Percentiles rank a stretch among this genome's conserved stretches.
phyloP scores from a whole-genome alignment of 78 protist genomes.

The Dictyostelium purpureum region DNA sequence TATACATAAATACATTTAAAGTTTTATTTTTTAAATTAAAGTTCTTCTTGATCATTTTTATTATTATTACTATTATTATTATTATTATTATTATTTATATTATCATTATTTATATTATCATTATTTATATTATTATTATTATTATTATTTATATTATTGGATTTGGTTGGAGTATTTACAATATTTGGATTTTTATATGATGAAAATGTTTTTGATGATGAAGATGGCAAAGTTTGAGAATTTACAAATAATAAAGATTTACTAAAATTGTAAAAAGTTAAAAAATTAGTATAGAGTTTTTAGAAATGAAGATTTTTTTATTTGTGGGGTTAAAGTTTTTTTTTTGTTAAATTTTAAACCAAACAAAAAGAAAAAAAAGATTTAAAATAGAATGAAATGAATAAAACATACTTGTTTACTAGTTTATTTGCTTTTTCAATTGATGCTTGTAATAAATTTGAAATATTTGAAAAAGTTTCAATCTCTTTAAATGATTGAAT shows the following conservation, averaged over 20 bases:
- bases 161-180: neutral
- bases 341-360: neutral
- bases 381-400: too few species aligned
- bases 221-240: slow-evolving; percentile 8
- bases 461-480: slow-evolving; percentile 46
- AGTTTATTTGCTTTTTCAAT: slow-evolving; percentile 52
- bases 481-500: slow-evolving; percentile 31
- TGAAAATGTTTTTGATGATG: slow-evolving; percentile 46
- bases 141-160: neutral
- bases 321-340: too few species aligned
- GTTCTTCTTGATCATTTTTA: neutral
- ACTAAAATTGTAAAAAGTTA: neutral
- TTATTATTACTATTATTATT: neutral
- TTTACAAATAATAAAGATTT: slow-evolving; percentile 59
- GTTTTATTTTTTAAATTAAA: neutral
- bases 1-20: neutral
- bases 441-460: neutral
- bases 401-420: slow-evolving; percentile 36
- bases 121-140: neutral
- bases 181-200: slow-evolving; percentile 1
- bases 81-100: neutral
- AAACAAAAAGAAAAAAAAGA: too few species aligned
- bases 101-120: neutral
- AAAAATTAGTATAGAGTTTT: too few species aligned
- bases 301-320: too few species aligned